Conservation (phyloP, 768 basidiomycete species). For the Tulasnella sp. region DNA sequence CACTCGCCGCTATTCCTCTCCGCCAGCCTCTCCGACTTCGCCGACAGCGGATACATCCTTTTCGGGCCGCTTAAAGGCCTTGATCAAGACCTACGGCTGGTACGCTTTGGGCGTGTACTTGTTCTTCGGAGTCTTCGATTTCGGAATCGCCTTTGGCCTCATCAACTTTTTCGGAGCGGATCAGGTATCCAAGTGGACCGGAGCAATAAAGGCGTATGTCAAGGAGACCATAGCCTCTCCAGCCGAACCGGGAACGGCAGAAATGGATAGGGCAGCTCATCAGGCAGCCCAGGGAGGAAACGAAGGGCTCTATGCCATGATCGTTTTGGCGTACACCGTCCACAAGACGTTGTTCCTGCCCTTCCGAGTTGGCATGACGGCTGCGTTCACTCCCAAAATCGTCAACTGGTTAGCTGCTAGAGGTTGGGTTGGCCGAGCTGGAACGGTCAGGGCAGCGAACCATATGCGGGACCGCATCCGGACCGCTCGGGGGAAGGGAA, state of each 20-base stretch:
- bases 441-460: conserved; percentile 55
- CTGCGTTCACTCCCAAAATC: conserved; percentile 76
- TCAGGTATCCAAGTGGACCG: conserved; percentile 67
- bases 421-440: conserved; percentile 79
- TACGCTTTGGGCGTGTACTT: conserved; percentile 91
- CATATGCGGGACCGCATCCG: conserved; percentile 15
- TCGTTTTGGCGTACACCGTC: conserved; percentile 87
- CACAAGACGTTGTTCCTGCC: conserved; percentile 95
- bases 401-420: conserved; percentile 75
- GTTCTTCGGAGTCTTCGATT: conserved; percentile 69
- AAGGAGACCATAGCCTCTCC: conserved; percentile 49
- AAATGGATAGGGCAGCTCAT: conserved; percentile 43
- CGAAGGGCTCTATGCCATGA: conserved; percentile 85
- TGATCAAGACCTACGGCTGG: conserved; percentile 92
- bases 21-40: conserved; percentile 23
- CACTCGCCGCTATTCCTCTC: conserved; percentile 16
- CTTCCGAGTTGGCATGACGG: conserved; percentile 82
- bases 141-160: conserved; percentile 74
- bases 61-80: conserved; percentile 68
- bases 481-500: conserved; percentile 13
- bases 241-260: conserved; percentile 65
- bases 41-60: conserved; percentile 35
- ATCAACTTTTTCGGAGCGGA: conserved; percentile 89
- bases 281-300: conserved; percentile 42
- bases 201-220: conserved; percentile 34